Conservation (phyloP, 2,329 filamentous ascomycete genomes). For the Fusarium setosum region DNA sequence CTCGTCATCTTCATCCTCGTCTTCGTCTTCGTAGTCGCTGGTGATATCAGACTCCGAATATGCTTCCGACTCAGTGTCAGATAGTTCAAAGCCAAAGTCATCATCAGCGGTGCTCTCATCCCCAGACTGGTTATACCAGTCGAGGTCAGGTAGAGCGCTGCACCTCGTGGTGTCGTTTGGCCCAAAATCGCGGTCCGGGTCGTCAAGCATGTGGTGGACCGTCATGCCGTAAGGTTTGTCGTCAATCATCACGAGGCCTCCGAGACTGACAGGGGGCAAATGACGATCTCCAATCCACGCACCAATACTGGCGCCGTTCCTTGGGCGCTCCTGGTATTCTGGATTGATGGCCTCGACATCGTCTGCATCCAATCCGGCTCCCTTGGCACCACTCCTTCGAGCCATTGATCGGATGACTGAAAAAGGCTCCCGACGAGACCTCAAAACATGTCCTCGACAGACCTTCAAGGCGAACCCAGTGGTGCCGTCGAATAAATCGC, state of each 20-base stretch:
- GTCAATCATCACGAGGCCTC: conserved; percentile 87
- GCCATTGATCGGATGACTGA: conserved; percentile 48
- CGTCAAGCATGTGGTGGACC: conserved; percentile 95
- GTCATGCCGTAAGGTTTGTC: conserved; percentile 92
- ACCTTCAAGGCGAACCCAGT: conserved; percentile 76
- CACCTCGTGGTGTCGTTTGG: conserved; percentile 46
- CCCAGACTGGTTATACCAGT: conserved; percentile 57
- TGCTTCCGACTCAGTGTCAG: conserved; percentile 68
- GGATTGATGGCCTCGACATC: conserved; percentile 69
- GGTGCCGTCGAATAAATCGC: conserved; percentile 71
- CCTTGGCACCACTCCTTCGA: conserved; percentile 42
- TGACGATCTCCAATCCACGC: conserved; percentile 89
- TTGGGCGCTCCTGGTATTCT: conserved; percentile 80
- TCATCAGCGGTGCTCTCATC: conserved; percentile 60
- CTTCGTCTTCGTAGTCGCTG: conserved; percentile 63
- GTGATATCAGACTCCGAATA: conserved; percentile 64
- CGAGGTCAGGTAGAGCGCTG: conserved; percentile 53
- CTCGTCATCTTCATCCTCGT: conserved; percentile 64
- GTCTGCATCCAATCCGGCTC: conserved; percentile 50
- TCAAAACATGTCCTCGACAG: conserved; percentile 74
- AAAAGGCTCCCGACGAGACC: conserved; percentile 63
- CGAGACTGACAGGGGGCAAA: conserved; percentile 90
- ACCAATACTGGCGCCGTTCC: conserved; percentile 92
- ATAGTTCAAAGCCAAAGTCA: conserved; percentile 70
- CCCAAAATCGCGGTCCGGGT: conserved; percentile 62